Conservation (phyloP, 2,329 filamentous ascomycete species). For the Penicillium sp. region DNA sequence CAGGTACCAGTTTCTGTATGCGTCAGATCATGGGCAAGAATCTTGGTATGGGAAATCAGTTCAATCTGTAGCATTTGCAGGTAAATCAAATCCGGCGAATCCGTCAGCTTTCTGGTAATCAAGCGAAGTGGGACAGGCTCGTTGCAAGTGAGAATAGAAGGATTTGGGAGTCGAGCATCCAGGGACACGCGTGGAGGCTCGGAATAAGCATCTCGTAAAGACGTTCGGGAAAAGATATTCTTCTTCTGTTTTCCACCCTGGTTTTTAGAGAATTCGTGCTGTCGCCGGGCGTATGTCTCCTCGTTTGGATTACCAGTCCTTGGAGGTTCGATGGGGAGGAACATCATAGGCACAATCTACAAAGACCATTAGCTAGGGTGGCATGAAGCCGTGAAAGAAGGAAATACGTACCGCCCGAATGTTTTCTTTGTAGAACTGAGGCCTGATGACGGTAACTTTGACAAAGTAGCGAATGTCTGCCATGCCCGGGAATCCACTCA, state of each 20-base stretch:
- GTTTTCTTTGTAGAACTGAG: constrained; percentile 87
- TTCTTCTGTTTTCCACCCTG: constrained; percentile 50
- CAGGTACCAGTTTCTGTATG: constrained; percentile 72
- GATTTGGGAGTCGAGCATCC: constrained; percentile 83
- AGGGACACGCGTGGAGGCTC: constrained; percentile 64
- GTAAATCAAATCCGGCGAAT: constrained; percentile 68
- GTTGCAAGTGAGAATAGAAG: constrained; percentile 86
- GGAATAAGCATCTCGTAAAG: constrained; percentile 27
- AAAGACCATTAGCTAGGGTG: neutral
- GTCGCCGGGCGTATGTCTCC: constrained; percentile 80
- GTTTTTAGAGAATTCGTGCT: constrained; percentile 57
- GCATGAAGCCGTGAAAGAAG: neutral
- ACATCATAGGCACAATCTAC: constrained; percentile 66
- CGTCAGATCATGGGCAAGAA: constrained; percentile 73
- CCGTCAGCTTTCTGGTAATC: constrained; percentile 72
- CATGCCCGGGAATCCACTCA: constrained; percentile 81
- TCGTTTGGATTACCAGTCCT: constrained; percentile 65
- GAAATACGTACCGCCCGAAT: constrained; percentile 56
- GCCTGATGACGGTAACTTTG: constrained; percentile 91
- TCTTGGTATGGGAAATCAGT: constrained; percentile 74
- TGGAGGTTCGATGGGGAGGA: constrained; percentile 90
- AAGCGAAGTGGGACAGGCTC: constrained; percentile 78
- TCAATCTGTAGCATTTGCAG: constrained; percentile 79
- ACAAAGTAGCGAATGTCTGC: constrained; percentile 93
- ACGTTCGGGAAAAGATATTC: constrained; percentile 57